phyloP scores from a whole-genome alignment of 306 rosid genomes.

The Acacia acuminata region DNA sequence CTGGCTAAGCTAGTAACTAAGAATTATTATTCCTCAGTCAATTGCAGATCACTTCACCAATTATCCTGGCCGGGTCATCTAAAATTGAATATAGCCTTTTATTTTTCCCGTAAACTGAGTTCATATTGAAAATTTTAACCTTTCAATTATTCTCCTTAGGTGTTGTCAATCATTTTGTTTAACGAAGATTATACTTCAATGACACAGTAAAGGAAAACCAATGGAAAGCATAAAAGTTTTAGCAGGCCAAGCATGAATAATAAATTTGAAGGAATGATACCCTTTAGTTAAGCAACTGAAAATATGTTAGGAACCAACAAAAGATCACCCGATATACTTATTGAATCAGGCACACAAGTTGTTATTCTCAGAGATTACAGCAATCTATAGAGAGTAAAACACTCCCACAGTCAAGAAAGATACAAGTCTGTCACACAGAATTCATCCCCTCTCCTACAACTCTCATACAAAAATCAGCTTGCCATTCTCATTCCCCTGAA shows the following conservation, averaged over 20 bases:
- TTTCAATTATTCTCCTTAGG: background rate
- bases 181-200: background rate
- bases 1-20: conserved; percentile 11
- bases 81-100: background rate
- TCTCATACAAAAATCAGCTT: no score
- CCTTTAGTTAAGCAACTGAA: no score
- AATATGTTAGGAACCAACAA: no score
- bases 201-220: background rate
- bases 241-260: no score
- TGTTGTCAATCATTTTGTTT: background rate
- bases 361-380: no score
- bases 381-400: no score
- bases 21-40: background rate
- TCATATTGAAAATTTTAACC: background rate
- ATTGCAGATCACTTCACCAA: background rate
- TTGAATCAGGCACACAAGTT: background rate
- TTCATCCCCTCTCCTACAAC: no score
- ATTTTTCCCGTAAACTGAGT: background rate
- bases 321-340: no score
- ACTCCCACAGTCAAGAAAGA: no score
- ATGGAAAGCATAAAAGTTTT: background rate
- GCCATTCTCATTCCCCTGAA: no score
- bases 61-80: background rate
- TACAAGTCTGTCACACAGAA: no score
- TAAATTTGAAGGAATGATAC: no score